Percentiles rank a stretch among this genome's conserved stretches.
phyloP scores from a whole-genome alignment of 768 basidiomycete genomes.

The Crepidotus variabilis region DNA sequence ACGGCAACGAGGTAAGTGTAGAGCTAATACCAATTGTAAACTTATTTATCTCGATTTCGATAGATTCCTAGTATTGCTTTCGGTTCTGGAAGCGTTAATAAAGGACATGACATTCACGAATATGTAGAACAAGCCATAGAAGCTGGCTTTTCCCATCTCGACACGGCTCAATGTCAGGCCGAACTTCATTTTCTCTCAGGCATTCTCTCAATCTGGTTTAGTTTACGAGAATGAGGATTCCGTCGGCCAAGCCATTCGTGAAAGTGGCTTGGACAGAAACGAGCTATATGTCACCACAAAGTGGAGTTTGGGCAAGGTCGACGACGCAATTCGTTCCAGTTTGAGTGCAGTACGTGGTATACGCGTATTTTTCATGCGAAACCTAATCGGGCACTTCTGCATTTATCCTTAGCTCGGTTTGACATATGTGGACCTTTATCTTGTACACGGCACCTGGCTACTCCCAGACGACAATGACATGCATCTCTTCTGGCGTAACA shows the following conservation, averaged over 20 bases:
- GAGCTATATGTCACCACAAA: conserved; percentile 56
- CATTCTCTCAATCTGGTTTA: conserved; percentile 12
- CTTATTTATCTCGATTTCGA: background rate
- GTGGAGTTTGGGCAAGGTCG: conserved; percentile 38
- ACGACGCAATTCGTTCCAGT: conserved; percentile 41
- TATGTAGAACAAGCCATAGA: conserved; percentile 58
- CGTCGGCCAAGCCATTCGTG: conserved; percentile 23
- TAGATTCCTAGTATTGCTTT: conserved; percentile 60
- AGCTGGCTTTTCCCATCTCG: conserved; percentile 58
- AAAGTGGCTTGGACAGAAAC: conserved; percentile 41
- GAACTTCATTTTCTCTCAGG: conserved; percentile 5
- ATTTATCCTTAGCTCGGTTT: conserved; percentile 49
- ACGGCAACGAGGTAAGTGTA: conserved; percentile 33
- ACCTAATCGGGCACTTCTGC: too few relatives aligned
- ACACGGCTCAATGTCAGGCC: conserved; percentile 53
- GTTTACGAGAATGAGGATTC: conserved; percentile 36
- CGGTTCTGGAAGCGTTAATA: conserved; percentile 50
- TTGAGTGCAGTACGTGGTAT: conserved; percentile 39
- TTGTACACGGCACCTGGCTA: conserved; percentile 50
- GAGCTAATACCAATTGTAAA: background rate
- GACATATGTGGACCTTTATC: conserved; percentile 63
- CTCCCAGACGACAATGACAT: conserved; percentile 24
- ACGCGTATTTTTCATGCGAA: too few relatives aligned
- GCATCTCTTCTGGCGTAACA: conserved; percentile 46
- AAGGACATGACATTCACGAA: conserved; percentile 44